phyloP scores from a whole-genome alignment of 192 early-diverging fungal species.

The Mortierella claussenii region DNA sequence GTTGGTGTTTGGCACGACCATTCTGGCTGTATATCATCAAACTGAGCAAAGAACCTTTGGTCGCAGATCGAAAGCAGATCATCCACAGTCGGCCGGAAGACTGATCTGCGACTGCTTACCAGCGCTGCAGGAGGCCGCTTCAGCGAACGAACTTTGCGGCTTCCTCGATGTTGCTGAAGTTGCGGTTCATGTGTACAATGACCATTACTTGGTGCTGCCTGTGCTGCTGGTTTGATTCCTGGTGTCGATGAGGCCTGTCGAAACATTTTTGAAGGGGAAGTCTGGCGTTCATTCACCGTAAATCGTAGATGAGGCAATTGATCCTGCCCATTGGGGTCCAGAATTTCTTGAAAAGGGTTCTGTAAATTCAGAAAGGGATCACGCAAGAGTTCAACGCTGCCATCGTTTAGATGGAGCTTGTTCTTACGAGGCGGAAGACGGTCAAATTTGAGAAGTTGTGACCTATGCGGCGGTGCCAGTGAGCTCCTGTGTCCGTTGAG shows the following conservation, averaged over 20 bases:
- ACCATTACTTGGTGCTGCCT: background rate
- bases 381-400: background rate
- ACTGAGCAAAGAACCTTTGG: conserved; percentile 41
- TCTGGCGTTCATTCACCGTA: background rate
- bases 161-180: background rate
- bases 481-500: background rate
- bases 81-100: conserved; percentile 25
- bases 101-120: conserved; percentile 7
- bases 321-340: background rate
- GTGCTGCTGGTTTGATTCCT: background rate
- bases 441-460: background rate
- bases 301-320: background rate
- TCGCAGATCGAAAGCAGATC: conserved; percentile 39
- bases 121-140: conserved; percentile 22
- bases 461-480: background rate
- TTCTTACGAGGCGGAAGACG: background rate
- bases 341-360: background rate
- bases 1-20: background rate
- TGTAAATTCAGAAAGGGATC: no score
- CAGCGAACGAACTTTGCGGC: conserved; percentile 17
- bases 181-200: no score
- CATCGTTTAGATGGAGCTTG: background rate
- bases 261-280: background rate
- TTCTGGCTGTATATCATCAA: conserved; percentile 2
- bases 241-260: background rate